phyloP scores from a whole-genome alignment of 352 stramenopile species.

The Pythium dissotocum region DNA sequence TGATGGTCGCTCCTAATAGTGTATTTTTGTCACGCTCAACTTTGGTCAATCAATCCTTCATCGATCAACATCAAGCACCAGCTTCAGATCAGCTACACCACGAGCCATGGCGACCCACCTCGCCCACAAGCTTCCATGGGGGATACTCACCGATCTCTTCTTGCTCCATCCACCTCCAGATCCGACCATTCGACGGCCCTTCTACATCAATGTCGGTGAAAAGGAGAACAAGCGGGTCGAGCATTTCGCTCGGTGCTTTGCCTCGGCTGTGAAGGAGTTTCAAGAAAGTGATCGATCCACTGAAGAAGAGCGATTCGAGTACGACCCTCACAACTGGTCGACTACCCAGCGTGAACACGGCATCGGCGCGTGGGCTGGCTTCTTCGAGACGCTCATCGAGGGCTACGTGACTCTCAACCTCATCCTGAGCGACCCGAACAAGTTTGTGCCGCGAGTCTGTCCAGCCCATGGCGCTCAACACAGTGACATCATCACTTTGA shows the following conservation, averaged over 20 bases:
- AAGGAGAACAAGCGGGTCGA: constrained; percentile 31
- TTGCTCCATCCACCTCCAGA: no score
- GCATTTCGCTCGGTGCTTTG: constrained; percentile 34
- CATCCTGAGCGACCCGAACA: constrained; percentile 30
- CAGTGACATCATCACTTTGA: neutral
- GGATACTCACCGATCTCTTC: constrained; percentile 25
- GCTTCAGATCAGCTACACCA: no score
- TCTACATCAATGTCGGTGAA: no score
- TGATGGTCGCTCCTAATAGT: no score
- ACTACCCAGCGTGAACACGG: no score
- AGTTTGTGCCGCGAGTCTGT: constrained; percentile 28
- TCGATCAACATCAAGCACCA: neutral
- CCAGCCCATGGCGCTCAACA: constrained; percentile 1
- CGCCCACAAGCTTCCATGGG: constrained; percentile 35
- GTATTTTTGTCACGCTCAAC: no score
- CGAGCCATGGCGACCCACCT: constrained; percentile 38
- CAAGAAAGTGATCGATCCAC: constrained; percentile 24
- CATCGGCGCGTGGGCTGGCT: no score
- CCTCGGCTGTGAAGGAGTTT: constrained; percentile 31
- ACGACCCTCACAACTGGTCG: constrained; percentile 33
- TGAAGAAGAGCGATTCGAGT: constrained; percentile 28
- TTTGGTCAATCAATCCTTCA: no score
- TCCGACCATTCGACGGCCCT: no score
- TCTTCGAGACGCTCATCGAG: no score
- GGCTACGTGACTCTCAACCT: constrained; percentile 41